Base-by-base conservation (phyloP, 208 protist genomes). In the Jaenimonas drosophilae region DNA sequence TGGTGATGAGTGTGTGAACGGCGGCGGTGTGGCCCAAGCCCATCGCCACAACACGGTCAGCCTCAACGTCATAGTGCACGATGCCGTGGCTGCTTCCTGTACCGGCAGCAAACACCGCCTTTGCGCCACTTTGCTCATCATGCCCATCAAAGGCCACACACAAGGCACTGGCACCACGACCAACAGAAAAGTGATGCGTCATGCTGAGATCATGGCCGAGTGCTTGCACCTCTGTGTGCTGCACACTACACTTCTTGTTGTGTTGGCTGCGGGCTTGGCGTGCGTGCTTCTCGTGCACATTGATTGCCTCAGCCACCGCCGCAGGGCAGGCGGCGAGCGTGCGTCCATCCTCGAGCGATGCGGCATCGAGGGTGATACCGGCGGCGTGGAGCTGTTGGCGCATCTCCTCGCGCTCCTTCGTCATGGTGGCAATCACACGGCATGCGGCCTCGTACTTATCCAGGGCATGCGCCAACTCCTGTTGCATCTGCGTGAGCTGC, bases 401-500 rank as follows among this genome's bases (percentile, higher is more conserved):
- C 11, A 70, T 55, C 3, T 16, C 33, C 14, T 91, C 77, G 25
- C 69, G 40, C 43, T 93, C 77, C 32, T 77, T 73, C 24, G 87
- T 90, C 19, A 99, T 70, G 36, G 85, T 81, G 2, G 97, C 97
- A 47, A 99, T 98, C 17, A 99, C 97, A 16, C 96, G 72, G 65
- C 96, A 99, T 2, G 98, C 95, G 26, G 97, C 97, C 62, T 99
- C 97, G 64, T 99, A 96, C 77, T 98, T 95, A 58, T 99, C 98
- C 43, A 99, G 65, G 4, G 96, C 78, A 62, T 99, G 94, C 4
- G 95, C 78, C 4, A 99, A 85, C 66, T 99, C 95, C 60, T 98
- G 84, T 56, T 95, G 75, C 42, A 78, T 74, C 39, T 79, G 66
- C 6, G 87, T 70, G 19, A 97, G 70, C 40, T 96, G 79, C 65